Evolutionary conservation across 2,329 filamentous ascomycete species (phyloP).

Genomic region (Venturiaceae sp.): DNA sequence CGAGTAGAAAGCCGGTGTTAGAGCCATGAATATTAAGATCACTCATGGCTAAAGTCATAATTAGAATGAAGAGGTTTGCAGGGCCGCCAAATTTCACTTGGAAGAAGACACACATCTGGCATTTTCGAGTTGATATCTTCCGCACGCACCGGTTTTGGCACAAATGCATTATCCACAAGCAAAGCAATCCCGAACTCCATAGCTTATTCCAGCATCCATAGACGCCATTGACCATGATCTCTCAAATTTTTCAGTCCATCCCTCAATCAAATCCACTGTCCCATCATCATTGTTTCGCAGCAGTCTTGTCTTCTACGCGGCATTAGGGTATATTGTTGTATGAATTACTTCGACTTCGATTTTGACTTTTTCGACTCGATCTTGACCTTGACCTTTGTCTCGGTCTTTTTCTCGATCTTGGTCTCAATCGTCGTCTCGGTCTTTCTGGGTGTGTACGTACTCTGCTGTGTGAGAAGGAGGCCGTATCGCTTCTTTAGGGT

Average conservation of each 20-base stretch:
- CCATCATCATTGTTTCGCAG: background rate
- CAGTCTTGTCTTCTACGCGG: background rate
- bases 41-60: no score
- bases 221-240: background rate
- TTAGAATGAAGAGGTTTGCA: no score
- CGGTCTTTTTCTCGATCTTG: background rate
- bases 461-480: conserved; percentile 65
- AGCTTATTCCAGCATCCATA: background rate
- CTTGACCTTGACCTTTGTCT: background rate
- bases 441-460: background rate
- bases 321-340: background rate
- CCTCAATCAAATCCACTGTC: background rate
- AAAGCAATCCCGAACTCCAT: background rate
- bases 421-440: background rate
- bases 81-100: no score
- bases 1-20: no score
- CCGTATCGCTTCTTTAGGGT: conserved; percentile 91
- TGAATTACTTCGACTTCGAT: background rate
- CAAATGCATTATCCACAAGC: background rate
- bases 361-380: background rate
- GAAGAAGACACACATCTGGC: background rate
- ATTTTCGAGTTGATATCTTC: no score
- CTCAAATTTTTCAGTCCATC: no score
- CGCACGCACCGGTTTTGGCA: background rate
- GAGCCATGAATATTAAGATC: no score